These are phyloP conservation scores for Penicillium soppii DNA, from an alignment of 495 filamentous ascomycete genomes.

Conservation along the genomic window DNA sequence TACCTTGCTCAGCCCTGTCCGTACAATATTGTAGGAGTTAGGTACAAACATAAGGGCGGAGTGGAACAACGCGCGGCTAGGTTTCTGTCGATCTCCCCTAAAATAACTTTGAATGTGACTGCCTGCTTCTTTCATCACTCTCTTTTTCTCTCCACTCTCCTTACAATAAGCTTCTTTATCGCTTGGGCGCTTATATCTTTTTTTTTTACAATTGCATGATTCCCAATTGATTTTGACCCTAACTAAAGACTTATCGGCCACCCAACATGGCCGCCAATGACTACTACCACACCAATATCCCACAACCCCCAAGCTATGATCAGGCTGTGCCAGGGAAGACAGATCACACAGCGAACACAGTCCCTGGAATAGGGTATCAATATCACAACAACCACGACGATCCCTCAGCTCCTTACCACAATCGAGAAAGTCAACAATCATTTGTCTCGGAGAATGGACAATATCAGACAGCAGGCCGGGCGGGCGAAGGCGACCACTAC, in stretches of 20 bases:
- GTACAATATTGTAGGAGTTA: too few relatives aligned
- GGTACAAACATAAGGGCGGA: too few relatives aligned
- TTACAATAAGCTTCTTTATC: background rate
- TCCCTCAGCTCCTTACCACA: constrained; percentile 33
- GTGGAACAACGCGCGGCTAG: background rate
- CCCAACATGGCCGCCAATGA: constrained; percentile 78
- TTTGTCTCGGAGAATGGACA: constrained; percentile 35
- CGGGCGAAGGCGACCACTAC: constrained; percentile 43
- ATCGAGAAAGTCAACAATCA: constrained; percentile 42
- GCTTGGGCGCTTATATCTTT: background rate
- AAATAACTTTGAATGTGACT: background rate
- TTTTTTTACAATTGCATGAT: background rate
- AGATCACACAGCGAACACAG: constrained; percentile 28
- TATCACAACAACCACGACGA: constrained; percentile 25
- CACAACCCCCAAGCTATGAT: constrained; percentile 44
- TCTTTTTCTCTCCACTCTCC: background rate
- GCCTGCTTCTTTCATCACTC: background rate
- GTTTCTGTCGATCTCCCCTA: background rate
- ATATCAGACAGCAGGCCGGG: constrained; percentile 32
- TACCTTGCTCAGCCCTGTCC: too few relatives aligned
- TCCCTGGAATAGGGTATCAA: constrained; percentile 31
- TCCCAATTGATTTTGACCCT: background rate
- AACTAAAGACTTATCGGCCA: background rate
- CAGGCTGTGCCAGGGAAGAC: constrained; percentile 28
- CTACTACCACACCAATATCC: constrained; percentile 62